Evolutionary conservation across 78 protist species (phyloP).

Genomic region (Dictyostelium purpureum): DNA sequence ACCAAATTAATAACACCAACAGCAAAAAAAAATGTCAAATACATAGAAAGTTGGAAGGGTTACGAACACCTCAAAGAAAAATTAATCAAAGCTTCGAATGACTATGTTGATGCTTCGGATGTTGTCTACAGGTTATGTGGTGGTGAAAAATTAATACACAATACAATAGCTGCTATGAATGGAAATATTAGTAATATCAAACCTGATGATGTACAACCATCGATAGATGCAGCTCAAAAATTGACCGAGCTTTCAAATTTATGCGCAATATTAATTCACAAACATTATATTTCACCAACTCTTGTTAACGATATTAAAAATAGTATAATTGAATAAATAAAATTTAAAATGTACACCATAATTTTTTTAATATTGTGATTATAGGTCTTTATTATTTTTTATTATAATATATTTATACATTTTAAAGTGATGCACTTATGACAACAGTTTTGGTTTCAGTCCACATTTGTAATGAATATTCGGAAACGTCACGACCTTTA

Average conservation of each 20-base stretch:
- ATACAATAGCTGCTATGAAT: conserved; percentile 7
- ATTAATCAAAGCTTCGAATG: too few species aligned
- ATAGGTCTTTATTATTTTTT: too few species aligned
- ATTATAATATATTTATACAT: too few species aligned
- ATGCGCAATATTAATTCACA: not conserved
- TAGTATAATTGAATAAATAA: too few species aligned
- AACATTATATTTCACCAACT: conserved; percentile 1
- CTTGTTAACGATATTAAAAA: not conserved
- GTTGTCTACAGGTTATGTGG: too few species aligned
- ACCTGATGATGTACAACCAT: not conserved
- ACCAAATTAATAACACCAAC: too few species aligned
- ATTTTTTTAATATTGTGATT: too few species aligned
- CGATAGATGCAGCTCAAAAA: not conserved
- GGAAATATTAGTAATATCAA: not conserved
- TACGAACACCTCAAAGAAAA: too few species aligned
- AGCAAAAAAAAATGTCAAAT: too few species aligned
- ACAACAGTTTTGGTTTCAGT: conserved; percentile 43
- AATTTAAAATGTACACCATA: too few species aligned
- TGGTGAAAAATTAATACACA: conserved; percentile 27
- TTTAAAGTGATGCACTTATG: not conserved
- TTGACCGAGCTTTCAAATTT: not conserved
- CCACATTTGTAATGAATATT: not conserved
- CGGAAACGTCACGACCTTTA: conserved; percentile 27
- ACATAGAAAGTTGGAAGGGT: too few species aligned
- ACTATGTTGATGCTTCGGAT: too few species aligned